Conservation (phyloP, 768 basidiomycete species). For the Daedaleopsis nitida region DNA sequence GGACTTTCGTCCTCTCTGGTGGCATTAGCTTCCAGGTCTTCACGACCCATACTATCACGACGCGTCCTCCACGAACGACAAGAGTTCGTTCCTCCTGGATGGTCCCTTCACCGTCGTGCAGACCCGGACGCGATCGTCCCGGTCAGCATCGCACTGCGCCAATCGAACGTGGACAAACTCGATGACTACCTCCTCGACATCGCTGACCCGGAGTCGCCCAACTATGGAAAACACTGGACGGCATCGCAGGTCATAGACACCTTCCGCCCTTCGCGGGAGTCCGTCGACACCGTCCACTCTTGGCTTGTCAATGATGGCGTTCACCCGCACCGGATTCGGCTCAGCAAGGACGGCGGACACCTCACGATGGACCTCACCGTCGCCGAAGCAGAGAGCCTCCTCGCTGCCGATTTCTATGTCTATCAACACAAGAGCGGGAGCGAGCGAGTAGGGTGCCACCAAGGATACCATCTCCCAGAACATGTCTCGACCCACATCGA, state of each 20-base stretch:
- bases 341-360: constrained; percentile 47
- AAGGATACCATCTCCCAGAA: constrained; percentile 65
- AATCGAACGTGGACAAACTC: constrained; percentile 45
- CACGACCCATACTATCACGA: background rate
- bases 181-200: constrained; percentile 49
- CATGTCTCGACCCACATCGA: constrained; percentile 61
- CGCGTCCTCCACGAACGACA: constrained; percentile 15
- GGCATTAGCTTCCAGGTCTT: background rate
- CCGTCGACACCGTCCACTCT: constrained; percentile 40
- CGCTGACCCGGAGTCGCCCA: constrained; percentile 50
- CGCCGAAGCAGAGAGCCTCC: constrained; percentile 44
- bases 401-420: constrained; percentile 53
- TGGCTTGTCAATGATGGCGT: constrained; percentile 48
- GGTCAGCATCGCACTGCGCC: constrained; percentile 49
- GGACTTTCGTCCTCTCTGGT: background rate
- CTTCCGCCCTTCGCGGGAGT: constrained; percentile 46
- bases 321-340: constrained; percentile 35
- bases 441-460: constrained; percentile 55
- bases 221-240: constrained; percentile 52
- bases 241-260: constrained; percentile 43
- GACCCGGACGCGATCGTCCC: constrained; percentile 39
- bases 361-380: constrained; percentile 43
- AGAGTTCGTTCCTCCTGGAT: constrained; percentile 30
- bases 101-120: constrained; percentile 40
- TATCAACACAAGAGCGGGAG: constrained; percentile 59